Conservation (phyloP, 2,329 filamentous ascomycete genomes). For the Cryphonectria naterciae region DNA sequence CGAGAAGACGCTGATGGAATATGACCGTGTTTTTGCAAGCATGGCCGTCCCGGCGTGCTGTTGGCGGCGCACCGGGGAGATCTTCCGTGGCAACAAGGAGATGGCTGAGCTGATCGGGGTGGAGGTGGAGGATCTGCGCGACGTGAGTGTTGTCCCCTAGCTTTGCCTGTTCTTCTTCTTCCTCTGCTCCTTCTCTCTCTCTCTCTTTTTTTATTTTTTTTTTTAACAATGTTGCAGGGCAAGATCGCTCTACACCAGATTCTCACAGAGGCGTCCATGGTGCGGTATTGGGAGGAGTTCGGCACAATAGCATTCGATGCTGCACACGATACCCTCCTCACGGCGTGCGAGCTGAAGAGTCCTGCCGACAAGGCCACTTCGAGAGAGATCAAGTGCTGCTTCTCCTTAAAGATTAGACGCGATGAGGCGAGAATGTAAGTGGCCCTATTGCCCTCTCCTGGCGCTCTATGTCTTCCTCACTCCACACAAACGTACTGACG, state of each 20-base stretch:
- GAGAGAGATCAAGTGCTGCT: slow-evolving; percentile 85
- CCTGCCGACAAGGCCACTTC: slow-evolving; percentile 65
- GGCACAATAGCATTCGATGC: slow-evolving; percentile 96
- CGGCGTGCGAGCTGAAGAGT: slow-evolving; percentile 87
- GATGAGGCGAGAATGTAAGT: slow-evolving; percentile 96
- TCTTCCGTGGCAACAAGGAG: slow-evolving; percentile 96
- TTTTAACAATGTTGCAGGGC: slow-evolving; percentile 60
- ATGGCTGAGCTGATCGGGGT: slow-evolving; percentile 97
- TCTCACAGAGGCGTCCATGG: slow-evolving; percentile 89
- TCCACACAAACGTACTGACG: background rate
- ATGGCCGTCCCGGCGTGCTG: slow-evolving; percentile 99
- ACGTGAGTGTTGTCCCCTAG: slow-evolving; percentile 64
- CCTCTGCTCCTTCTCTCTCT: background rate
- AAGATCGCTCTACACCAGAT: slow-evolving; percentile 96
- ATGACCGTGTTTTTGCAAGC: slow-evolving; percentile 96
- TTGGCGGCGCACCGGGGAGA: slow-evolving; percentile 95
- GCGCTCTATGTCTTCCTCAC: background rate
- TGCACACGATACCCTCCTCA: slow-evolving; percentile 91
- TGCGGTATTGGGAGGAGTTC: slow-evolving; percentile 99
- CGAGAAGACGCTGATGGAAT: slow-evolving; percentile 93
- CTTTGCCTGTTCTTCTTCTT: slow-evolving; percentile 13
- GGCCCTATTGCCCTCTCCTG: background rate
- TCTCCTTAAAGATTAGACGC: slow-evolving; percentile 93
- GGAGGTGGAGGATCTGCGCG: slow-evolving; percentile 85
- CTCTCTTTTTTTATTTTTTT: slow-evolving; percentile 13